Conservation (phyloP, 805 yeast genomes). For the Ogataea dorogensis region DNA sequence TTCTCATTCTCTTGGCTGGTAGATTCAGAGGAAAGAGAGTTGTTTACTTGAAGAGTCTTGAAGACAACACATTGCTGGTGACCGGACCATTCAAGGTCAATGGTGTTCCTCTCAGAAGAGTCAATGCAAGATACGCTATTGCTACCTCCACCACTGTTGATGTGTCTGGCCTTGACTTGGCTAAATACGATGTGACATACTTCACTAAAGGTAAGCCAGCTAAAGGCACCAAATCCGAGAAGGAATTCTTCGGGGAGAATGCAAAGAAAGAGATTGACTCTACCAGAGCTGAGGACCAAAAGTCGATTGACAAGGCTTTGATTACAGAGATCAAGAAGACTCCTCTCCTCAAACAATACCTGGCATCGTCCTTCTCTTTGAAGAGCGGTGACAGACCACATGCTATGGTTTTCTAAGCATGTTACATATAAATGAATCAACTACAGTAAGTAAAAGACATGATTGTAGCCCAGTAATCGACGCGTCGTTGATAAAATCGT, state of each 20-base stretch:
- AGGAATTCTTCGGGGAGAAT: conserved; percentile 81
- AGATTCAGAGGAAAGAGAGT: conserved; percentile 99
- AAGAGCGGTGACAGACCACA: conserved; percentile 99
- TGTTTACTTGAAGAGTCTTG: conserved; percentile 93
- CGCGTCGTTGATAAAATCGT: neutral
- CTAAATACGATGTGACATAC: conserved; percentile 92
- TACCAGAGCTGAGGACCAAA: conserved; percentile 96
- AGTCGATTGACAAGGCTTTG: conserved; percentile 88
- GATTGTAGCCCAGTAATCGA: conserved; percentile 1
- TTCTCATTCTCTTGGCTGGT: conserved; percentile 95
- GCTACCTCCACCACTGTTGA: conserved; percentile 94
- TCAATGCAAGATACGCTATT: conserved; percentile 96
- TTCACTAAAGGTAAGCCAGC: conserved; percentile 92
- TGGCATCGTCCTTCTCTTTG: conserved; percentile 92
- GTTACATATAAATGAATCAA: conserved; percentile 1
- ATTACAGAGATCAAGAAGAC: conserved; percentile 95
- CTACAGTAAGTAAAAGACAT: neutral
- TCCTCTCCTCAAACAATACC: conserved; percentile 94
- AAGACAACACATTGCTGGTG: conserved; percentile 96
- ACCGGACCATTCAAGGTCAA: conserved; percentile 99
- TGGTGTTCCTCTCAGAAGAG: conserved; percentile 99
- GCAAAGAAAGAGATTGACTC: conserved; percentile 87
- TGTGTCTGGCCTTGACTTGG: conserved; percentile 75
- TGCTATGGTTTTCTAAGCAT: conserved; percentile 85
- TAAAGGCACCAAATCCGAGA: conserved; percentile 82